These are phyloP conservation scores for Apiotrichum gracile DNA, from an alignment of 1,284 basidiomycete species.

Conservation along the genomic window DNA sequence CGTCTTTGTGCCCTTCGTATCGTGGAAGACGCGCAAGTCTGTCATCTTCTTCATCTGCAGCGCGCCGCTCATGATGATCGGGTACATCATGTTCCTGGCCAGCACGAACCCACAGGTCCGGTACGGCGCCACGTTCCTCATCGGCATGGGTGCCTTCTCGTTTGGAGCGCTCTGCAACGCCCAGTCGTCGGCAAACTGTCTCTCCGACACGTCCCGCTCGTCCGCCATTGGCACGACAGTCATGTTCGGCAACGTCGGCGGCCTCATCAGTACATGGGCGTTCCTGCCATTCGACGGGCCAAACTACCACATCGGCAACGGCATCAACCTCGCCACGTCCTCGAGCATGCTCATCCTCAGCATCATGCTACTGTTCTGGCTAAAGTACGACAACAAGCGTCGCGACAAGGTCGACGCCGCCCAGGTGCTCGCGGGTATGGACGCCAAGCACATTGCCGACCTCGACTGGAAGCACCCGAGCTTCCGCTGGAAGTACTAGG, in stretches of 20 bases:
- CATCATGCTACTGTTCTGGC: conserved; percentile 5
- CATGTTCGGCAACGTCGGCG: conserved; percentile 6
- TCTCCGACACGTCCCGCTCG: conserved; percentile 1
- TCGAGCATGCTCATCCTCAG: conserved; percentile 6
- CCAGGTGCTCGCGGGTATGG: conserved; percentile 1
- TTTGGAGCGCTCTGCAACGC: conserved; percentile 2
- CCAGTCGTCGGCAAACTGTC: background rate
- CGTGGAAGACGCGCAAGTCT: conserved; percentile 37
- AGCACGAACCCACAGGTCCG: background rate
- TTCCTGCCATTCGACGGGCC: background rate
- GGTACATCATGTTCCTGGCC: conserved; percentile 33
- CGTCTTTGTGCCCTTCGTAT: conserved; percentile 27
- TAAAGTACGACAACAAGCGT: conserved; percentile 11
- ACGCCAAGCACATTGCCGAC: conserved; percentile 1
- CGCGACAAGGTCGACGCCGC: conserved; percentile 7
- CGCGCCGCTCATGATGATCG: conserved; percentile 30
- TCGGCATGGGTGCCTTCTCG: conserved; percentile 1
- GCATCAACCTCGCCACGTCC: conserved; percentile 14
- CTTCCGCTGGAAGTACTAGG: conserved; percentile 16
- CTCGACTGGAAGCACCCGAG: conserved; percentile 18
- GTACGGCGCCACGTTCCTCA: conserved; percentile 9
- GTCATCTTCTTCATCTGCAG: conserved; percentile 30
- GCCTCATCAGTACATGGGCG: conserved; percentile 3
- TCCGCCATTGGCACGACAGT: background rate
- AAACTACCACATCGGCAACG: conserved; percentile 12